Conservation (phyloP, 495 filamentous ascomycete species). For the Parmelia sp. region DNA sequence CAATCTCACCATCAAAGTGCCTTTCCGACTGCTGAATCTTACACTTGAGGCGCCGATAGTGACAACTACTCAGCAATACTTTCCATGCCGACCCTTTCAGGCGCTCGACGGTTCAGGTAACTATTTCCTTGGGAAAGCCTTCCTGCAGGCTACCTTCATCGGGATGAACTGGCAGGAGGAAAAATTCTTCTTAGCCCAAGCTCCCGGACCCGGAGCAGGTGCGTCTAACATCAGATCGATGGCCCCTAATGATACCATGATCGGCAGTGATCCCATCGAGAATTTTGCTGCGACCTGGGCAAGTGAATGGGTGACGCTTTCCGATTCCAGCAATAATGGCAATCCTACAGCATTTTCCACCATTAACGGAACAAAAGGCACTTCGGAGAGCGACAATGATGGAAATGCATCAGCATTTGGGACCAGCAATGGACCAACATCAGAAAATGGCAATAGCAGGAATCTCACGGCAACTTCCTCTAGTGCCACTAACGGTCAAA, state of each 20-base stretch:
- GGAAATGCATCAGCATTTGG: too few species aligned
- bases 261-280: conserved; percentile 25
- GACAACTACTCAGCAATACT: conserved; percentile 39
- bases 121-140: conserved; percentile 47
- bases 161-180: conserved; percentile 45
- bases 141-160: conserved; percentile 52
- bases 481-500: neutral
- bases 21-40: conserved; percentile 48
- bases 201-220: conserved; percentile 38
- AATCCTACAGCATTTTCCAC: neutral
- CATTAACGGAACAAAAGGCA: neutral
- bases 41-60: conserved; percentile 46
- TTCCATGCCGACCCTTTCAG: conserved; percentile 42
- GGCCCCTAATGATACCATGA: conserved; percentile 19
- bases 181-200: conserved; percentile 46
- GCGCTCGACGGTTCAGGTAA: conserved; percentile 18
- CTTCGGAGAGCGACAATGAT: too few species aligned
- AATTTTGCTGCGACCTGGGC: conserved; percentile 37
- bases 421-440: too few species aligned
- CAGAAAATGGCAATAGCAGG: neutral
- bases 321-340: neutral
- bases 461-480: neutral
- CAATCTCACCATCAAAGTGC: conserved; percentile 47
- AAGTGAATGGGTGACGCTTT: conserved; percentile 32
- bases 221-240: conserved; percentile 20